Conservation (phyloP, 2,329 filamentous ascomycete genomes). For the Phyllosticta capitalensis region DNA sequence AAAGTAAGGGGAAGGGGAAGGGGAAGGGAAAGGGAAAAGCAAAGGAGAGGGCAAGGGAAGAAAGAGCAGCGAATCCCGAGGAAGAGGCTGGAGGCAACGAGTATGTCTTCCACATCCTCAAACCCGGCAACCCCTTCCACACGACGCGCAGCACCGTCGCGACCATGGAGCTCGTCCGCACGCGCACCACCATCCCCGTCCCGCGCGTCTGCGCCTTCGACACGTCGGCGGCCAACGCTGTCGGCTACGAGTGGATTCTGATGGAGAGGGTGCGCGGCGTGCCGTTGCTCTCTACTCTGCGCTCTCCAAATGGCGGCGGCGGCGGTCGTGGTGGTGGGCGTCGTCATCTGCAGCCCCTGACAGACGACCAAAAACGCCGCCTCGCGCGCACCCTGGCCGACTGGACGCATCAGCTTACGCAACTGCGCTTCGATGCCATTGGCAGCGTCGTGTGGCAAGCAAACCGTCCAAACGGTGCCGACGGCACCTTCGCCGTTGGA, state of each 20-base stretch:
- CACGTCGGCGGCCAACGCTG: constrained; percentile 12
- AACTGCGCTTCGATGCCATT: constrained; percentile 8
- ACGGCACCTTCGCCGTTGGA: not conserved
- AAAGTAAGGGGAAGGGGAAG: too few species aligned
- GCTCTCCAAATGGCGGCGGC: too few species aligned
- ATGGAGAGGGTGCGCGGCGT: constrained; percentile 15
- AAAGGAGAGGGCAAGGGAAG: too few species aligned
- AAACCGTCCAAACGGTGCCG: accelerated
- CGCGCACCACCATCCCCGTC: constrained; percentile 16
- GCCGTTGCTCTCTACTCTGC: not conserved
- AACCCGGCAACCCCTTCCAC: constrained; percentile 16
- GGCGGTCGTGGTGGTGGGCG: too few species aligned
- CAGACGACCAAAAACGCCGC: not conserved
- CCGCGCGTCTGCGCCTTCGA: constrained; percentile 13
- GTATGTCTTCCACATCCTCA: constrained; percentile 21
- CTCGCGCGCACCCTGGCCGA: not conserved
- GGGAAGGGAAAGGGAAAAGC: too few species aligned
- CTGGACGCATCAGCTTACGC: constrained; percentile 8
- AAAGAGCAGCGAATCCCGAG: too few species aligned
- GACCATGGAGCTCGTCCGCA: constrained; percentile 15
- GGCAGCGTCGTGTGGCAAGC: not conserved
- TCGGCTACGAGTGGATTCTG: constrained; percentile 21
- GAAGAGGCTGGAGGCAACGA: not conserved
- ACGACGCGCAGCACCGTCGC: constrained; percentile 16
- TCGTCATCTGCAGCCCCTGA: constrained; percentile 6